These are phyloP conservation scores for Aspergillus nidulans DNA, from an alignment of 495 filamentous ascomycete species.

Conservation along the genomic window DNA sequence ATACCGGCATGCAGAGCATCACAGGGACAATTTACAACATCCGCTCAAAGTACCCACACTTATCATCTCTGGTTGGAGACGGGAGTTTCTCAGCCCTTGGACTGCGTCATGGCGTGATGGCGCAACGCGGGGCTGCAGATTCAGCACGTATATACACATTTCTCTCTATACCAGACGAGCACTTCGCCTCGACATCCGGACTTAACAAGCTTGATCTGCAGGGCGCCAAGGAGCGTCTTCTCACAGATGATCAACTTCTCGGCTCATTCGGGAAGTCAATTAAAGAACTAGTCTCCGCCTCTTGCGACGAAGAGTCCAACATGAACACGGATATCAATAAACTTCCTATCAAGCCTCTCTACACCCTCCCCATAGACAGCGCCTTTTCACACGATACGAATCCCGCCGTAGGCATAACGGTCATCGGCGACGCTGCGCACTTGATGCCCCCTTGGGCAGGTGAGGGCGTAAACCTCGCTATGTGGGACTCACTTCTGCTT, in stretches of 20 bases:
- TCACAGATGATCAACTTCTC: slow-evolving; percentile 25
- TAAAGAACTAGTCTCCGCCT: slow-evolving; percentile 33
- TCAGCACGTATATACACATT: slow-evolving; percentile 36
- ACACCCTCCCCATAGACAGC: slow-evolving; percentile 49
- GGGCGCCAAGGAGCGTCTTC: slow-evolving; percentile 24
- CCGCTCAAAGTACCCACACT: slow-evolving; percentile 22
- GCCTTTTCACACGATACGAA: slow-evolving; percentile 36
- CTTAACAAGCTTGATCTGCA: slow-evolving; percentile 20
- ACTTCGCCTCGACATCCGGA: slow-evolving; percentile 20
- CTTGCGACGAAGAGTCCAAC: slow-evolving; percentile 29
- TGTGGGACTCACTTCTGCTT: slow-evolving; percentile 53
- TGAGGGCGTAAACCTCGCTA: slow-evolving; percentile 55
- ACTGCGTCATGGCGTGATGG: slow-evolving; percentile 22
- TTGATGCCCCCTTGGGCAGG: slow-evolving; percentile 59
- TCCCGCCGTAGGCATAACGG: slow-evolving; percentile 33
- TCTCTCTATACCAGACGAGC: slow-evolving; percentile 28
- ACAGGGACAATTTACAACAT: slow-evolving; percentile 18
- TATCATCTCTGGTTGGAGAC: slow-evolving; percentile 22
- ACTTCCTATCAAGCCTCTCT: slow-evolving; percentile 28
- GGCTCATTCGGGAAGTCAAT: slow-evolving; percentile 25
- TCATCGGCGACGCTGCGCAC: slow-evolving; percentile 61
- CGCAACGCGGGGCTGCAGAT: slow-evolving; percentile 37
- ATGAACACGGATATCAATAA: neutral
- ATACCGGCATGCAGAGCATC: slow-evolving; percentile 39
- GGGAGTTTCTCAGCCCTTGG: slow-evolving; percentile 26